Evolutionary conservation across 2,329 filamentous ascomycete species (phyloP).

Genomic region (Aspergillaceae sp.): DNA sequence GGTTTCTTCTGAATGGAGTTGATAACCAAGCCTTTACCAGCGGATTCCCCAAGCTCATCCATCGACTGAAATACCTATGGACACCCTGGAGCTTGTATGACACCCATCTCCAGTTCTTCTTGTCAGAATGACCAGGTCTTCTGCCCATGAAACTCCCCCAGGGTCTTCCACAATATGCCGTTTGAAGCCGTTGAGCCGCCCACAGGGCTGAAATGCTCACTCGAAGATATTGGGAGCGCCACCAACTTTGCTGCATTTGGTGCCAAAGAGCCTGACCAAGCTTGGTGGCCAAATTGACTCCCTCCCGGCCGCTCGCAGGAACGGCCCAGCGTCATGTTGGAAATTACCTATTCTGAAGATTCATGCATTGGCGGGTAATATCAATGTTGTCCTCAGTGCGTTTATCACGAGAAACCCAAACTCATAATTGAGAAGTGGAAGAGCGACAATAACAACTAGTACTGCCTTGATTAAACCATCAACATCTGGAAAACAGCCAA

Average conservation of each 20-base stretch:
- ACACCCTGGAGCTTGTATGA: conserved; percentile 3
- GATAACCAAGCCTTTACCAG: not conserved
- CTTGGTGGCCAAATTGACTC: conserved; percentile 1
- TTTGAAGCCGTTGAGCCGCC: not conserved
- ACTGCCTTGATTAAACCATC: too few relatives aligned
- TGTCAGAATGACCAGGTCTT: not conserved
- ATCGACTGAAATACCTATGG: not conserved
- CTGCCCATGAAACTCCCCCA: conserved; percentile 1
- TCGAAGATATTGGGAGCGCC: not conserved
- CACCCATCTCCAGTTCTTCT: conserved; percentile 1
- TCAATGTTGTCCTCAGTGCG: too few relatives aligned
- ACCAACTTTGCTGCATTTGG: conserved; percentile 1
- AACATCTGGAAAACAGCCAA: too few relatives aligned
- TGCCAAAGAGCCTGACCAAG: conserved; percentile 3
- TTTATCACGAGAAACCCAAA: too few relatives aligned
- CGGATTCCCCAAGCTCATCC: not conserved
- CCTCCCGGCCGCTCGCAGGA: conserved; percentile 1
- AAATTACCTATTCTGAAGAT: conserved; percentile 3
- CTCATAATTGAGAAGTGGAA: too few relatives aligned
- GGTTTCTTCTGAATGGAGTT: not conserved
- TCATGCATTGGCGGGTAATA: too few relatives aligned
- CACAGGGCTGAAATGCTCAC: not conserved
- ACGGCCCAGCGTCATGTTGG: conserved; percentile 4
- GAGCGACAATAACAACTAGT: too few relatives aligned
- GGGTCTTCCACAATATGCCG: not conserved